Evolutionary conservation across 208 protist species (phyloP), one percentile per base, ranked within the genome.

Genomic region (Angomonas ambiguus): DNA sequence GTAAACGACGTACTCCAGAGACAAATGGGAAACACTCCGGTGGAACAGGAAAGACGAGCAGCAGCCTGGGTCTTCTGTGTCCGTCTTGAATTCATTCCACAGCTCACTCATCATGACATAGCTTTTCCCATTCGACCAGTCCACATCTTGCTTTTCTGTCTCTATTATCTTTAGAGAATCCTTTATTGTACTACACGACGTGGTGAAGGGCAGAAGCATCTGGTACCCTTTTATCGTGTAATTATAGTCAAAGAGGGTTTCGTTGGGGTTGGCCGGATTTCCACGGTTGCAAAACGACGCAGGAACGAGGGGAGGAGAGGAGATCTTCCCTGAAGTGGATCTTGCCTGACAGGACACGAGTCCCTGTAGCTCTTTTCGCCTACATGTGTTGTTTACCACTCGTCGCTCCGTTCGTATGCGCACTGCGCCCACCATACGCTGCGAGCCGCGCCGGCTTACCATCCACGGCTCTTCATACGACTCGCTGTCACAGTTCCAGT

Each of bases 31-130:
- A 24, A 67, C 62, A 30, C 63, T 67, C 6, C 35, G 62, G 51
- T 75, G 70, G 22, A 75, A 75, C 35, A 75, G 59, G 57, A 71
- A 70, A 1, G 75, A 68, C n/a, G 32, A 25, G 45, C 71, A 72
- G 45, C 45, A 72, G 31, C 25, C 49, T 2, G 33, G 16, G 35
- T 33, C 45, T 16, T 18, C 5, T n/a, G 70, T 71, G 63, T 74
- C 62, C 41, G 69, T 68, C 30, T 60, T 57, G 57, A 74, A 80
- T 27, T 41, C 55, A 38, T 65, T 68, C 77, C 72, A 78, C 51
- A 67, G 32, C 18, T 70, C 66, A 8, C 41, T 67, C 77, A 76
- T 70, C 45, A 53, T 55, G 18, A 71, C 51, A 20, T 69, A 73
- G 1, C 10, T 42, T 25, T 53, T 65, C 35, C 71, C 67, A 20